Percentiles rank a stretch among this genome's conserved stretches.
Evolutionary conservation across 176 grass and related monocot genomes (phyloP).

Genomic region (bread wheat (Triticum aestivum)): DNA sequence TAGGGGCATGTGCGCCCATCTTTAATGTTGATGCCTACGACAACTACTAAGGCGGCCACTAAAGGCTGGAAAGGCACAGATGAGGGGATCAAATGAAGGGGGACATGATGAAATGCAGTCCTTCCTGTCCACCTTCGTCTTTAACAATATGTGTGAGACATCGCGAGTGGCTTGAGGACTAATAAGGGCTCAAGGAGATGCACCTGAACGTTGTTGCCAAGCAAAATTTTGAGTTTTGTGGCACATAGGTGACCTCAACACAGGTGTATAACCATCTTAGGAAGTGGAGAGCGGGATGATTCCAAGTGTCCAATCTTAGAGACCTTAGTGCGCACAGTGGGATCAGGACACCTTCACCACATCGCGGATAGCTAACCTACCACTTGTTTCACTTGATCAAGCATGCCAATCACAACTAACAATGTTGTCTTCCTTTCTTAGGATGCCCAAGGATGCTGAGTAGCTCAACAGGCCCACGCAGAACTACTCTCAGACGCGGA

Average conservation of each 20-base stretch:
- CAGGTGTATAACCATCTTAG: background rate
- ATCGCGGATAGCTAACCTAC: background rate
- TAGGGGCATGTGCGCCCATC: too few relatives aligned
- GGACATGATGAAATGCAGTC: background rate
- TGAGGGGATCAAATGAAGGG: background rate
- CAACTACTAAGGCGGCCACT: background rate
- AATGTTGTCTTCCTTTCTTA: background rate
- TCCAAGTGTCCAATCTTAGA: background rate
- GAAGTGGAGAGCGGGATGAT: background rate
- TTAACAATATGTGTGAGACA: background rate
- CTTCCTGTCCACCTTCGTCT: background rate
- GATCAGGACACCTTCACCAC: background rate
- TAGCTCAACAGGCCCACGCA: background rate
- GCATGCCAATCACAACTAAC: background rate
- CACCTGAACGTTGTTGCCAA: background rate
- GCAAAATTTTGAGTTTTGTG: background rate
- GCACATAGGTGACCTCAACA: background rate
- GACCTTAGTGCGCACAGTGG: background rate
- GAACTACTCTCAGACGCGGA: background rate
- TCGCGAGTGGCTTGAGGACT: background rate
- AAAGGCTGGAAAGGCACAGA: background rate
- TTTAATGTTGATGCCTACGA: too few relatives aligned
- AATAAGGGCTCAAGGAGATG: background rate
- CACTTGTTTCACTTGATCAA: background rate
- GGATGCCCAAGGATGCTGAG: background rate